These are phyloP conservation scores for Plenodomus biglobosus DNA, from an alignment of 2,329 filamentous ascomycete genomes.

Conservation along the genomic window DNA sequence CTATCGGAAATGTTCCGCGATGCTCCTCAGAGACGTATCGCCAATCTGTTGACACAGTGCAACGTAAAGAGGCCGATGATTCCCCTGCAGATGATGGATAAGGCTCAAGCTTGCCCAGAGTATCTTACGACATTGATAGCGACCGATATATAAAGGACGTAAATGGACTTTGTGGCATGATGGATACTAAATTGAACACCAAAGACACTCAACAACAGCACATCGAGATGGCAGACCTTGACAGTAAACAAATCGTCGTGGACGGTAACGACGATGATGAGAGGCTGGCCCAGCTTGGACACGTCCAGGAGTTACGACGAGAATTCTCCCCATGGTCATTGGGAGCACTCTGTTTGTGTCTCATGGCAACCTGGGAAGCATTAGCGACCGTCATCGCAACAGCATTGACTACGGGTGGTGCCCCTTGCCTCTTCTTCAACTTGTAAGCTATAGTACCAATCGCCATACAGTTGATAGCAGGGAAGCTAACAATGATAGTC, in stretches of 20 bases:
- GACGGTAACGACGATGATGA: constrained; percentile 14
- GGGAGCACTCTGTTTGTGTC: constrained; percentile 49
- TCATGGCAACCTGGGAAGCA: constrained; percentile 58
- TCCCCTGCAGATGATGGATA: neutral
- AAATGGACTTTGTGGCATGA: neutral
- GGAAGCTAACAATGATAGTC: constrained; percentile 25
- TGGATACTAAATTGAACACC: constrained; percentile 6
- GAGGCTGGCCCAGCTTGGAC: constrained; percentile 21
- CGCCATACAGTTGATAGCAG: neutral
- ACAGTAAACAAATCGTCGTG: constrained; percentile 6
- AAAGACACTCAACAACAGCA: constrained; percentile 1
- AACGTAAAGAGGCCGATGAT: neutral
- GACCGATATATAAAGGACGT: constrained; percentile 4
- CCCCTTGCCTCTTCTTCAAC: constrained; percentile 52
- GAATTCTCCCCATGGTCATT: constrained; percentile 45
- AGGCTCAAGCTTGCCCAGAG: constrained; percentile 6
- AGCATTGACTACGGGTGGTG: constrained; percentile 50
- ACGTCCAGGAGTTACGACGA: constrained; percentile 30
- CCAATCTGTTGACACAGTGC: constrained; percentile 1
- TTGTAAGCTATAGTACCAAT: constrained; percentile 32
- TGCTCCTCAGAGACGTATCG: constrained; percentile 1
- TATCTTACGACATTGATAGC: constrained; percentile 4
- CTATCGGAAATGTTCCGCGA: constrained; percentile 1
- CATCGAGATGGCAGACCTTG: constrained; percentile 13
- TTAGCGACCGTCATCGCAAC: constrained; percentile 51